These are phyloP conservation scores for Amanita inopinata DNA, from an alignment of 768 basidiomycete genomes.

Conservation along the genomic window DNA sequence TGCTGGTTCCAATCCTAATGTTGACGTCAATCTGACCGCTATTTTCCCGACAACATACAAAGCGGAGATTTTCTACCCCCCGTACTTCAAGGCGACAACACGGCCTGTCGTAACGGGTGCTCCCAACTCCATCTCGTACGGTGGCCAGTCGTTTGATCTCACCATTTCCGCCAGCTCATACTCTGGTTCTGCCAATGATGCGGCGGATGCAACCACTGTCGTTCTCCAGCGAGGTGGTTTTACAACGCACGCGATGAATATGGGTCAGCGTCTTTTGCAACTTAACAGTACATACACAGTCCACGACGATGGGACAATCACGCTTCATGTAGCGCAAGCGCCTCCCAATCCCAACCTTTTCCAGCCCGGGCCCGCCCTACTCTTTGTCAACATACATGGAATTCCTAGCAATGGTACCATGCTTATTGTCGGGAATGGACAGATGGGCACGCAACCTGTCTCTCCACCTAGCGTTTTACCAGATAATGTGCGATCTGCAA, in stretches of 20 bases:
- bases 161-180: conserved; percentile 58
- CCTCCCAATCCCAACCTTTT: conserved; percentile 82
- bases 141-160: conserved; percentile 73
- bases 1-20: conserved; percentile 90
- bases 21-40: conserved; percentile 61
- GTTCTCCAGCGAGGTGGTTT: conserved; percentile 78
- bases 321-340: conserved; percentile 70
- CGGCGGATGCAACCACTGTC: conserved; percentile 67
- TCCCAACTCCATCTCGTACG: conserved; percentile 73
- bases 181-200: conserved; percentile 54
- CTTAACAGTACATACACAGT: conserved; percentile 83
- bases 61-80: conserved; percentile 86
- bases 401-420: conserved; percentile 74
- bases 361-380: conserved; percentile 79
- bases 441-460: conserved; percentile 63
- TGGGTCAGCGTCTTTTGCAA: conserved; percentile 76
- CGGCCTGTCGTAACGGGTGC: conserved; percentile 66
- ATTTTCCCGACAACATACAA: conserved; percentile 70
- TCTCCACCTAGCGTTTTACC: conserved; percentile 37
- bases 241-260: conserved; percentile 82
- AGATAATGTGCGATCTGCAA: conserved; percentile 31
- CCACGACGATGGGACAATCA: conserved; percentile 65
- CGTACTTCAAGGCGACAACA: conserved; percentile 62
- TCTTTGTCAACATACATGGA: conserved; percentile 78
- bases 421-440: conserved; percentile 72